Evolutionary conservation across 1,284 basidiomycete genomes (phyloP).

Genomic region (Ceratobasidium sp.): DNA sequence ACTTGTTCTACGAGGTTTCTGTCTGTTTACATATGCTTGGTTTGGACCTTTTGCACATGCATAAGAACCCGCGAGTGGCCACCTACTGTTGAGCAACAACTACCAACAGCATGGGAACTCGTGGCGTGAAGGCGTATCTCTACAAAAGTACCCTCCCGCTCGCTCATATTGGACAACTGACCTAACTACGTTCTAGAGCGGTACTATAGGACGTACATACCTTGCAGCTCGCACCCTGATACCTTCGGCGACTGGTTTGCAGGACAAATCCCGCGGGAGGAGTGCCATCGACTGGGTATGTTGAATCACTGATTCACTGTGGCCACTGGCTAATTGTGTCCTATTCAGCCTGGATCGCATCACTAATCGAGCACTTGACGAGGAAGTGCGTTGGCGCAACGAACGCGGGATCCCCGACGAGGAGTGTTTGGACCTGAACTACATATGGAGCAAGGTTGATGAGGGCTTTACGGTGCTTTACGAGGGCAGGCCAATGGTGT

Average conservation of each 20-base stretch:
- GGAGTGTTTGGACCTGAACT: not conserved
- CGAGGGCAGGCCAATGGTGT: not conserved
- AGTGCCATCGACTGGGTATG: not conserved
- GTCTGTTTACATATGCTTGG: no score
- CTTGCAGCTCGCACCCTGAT: not conserved
- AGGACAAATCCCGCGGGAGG: not conserved
- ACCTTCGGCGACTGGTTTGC: not conserved
- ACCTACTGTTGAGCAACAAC: no score
- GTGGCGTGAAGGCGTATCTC: not conserved
- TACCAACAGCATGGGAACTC: not conserved
- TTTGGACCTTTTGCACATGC: no score
- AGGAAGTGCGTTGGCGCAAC: not conserved
- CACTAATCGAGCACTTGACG: not conserved
- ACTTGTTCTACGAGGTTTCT: no score
- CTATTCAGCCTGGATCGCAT: not conserved
- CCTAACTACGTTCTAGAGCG: not conserved
- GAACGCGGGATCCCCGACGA: not conserved
- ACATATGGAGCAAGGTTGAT: not conserved
- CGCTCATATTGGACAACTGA: not conserved
- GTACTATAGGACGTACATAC: not conserved
- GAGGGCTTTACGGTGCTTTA: not conserved
- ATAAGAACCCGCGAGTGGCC: no score
- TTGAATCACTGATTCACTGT: not conserved
- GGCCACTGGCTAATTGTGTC: not conserved
- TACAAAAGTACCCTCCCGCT: not conserved